Evolutionary conservation across 345 rosid genomes (phyloP).

Genomic region (Orychophragmus violaceus): DNA sequence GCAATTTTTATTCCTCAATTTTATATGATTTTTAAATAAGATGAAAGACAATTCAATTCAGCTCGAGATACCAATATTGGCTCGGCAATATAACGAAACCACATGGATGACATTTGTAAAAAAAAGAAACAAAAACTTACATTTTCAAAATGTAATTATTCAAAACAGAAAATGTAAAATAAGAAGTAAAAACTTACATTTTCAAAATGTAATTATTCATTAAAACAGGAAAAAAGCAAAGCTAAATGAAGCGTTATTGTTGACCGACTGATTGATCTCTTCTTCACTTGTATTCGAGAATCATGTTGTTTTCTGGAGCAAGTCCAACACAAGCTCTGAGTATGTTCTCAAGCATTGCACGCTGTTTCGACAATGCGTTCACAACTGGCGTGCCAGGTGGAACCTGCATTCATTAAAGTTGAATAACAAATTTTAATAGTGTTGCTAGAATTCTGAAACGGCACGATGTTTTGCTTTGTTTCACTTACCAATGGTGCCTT

Average conservation of each 20-base stretch:
- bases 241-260: not conserved
- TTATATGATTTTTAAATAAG: not conserved
- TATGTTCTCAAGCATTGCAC: conserved; percentile 98
- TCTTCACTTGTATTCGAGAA: conserved; percentile 87
- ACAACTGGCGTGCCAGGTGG: conserved; percentile 98
- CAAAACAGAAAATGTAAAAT: not conserved
- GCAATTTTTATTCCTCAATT: not conserved
- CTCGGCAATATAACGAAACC: not conserved
- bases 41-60: not conserved
- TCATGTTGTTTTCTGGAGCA: conserved; percentile 99
- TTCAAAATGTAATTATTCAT: not conserved
- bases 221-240: not conserved
- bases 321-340: conserved; percentile 91
- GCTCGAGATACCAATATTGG: not conserved
- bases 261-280: not conserved
- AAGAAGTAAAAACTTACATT: not conserved
- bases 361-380: conserved; percentile 92
- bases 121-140: too few species aligned
- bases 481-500: conserved; percentile 90
- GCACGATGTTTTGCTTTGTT: not conserved
- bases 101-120: not conserved
- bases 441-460: not conserved
- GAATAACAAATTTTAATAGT: not conserved
- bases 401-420: conserved; percentile 43
- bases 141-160: not conserved